Evolutionary conservation across 176 grass and related monocot species (phyloP), one percentile per base, ranked within the genome.

Genomic region (Guadua angustifolia): DNA sequence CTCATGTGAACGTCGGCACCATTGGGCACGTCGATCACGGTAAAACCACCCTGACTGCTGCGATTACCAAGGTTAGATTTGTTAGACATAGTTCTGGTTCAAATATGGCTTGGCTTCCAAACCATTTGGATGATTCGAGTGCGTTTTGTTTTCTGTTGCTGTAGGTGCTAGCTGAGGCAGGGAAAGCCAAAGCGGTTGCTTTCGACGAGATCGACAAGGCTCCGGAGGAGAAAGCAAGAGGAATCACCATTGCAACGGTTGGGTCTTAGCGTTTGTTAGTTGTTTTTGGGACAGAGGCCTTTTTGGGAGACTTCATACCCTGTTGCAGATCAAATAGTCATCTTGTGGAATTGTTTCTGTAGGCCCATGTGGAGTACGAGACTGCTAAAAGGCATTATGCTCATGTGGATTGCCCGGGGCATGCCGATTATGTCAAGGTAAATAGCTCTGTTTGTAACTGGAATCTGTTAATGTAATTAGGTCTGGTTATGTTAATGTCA

Each of bases 351-450:
- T 52, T 78, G 40, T 6, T 65, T 91, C 8, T 83, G 9, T 85
- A 99, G 96, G 96, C 96, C 70, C 96, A 99, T 73, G 96, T 99
- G 29, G 96, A 95, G 83, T 99, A 95, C n/a, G 96, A 99, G 81
- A 95, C 96, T 1, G 40, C 86, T 46, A 99, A 99, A 79, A 83
- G 96, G 71, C 96, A 99, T 40, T 36, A 36, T 36, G 35, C 35
- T 36, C 35, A 36, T 40, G 39, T 40, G 39, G 39, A 40, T 40
- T 99, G 93, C 64, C 93, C 93, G 0, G 96, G 96, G 2, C 96
- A 99, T 21, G 96, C 96, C 7, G 96, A 99, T 92, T 99, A 99
- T 86, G 96, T 99, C 62, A 99, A 99, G 86, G 96, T 99, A 90
- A 74, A n/a, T 66, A 53, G 9, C 19, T 70, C 58, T 57, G 8